A percentile compares a stretch with the other conserved stretches of the same genome.
phyloP scores from a whole-genome alignment of 306 rosid genomes.

The Acmispon strigosus region DNA sequence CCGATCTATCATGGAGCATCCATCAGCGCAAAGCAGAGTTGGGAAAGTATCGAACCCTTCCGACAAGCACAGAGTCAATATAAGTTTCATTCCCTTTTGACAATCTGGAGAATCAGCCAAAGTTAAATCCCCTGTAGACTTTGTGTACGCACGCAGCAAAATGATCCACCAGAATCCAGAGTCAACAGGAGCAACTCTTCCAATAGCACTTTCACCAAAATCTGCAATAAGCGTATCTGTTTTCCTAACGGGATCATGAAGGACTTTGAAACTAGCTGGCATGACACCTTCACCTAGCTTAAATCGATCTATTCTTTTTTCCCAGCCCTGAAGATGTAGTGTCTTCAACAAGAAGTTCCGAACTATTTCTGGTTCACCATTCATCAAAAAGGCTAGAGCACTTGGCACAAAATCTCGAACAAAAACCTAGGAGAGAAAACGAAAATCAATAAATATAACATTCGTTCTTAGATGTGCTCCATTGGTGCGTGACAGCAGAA shows the following conservation, averaged over 20 bases:
- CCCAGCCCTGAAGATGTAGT: conserved; percentile 87
- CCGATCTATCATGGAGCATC: conserved; percentile 85
- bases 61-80: conserved; percentile 73
- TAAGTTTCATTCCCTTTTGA: conserved; percentile 90
- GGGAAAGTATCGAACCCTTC: conserved; percentile 96
- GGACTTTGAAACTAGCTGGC: conserved; percentile 96
- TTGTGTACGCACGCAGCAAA: conserved; percentile 84
- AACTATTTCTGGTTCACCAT: conserved; percentile 90
- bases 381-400: conserved; percentile 88
- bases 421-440: conserved; percentile 48
- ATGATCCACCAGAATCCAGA: conserved; percentile 99
- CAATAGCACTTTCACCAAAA: conserved; percentile 94
- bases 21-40: conserved; percentile 91
- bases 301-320: conserved; percentile 79
- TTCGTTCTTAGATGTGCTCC: not conserved
- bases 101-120: conserved; percentile 70
- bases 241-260: conserved; percentile 69
- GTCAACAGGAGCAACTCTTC: conserved; percentile 96
- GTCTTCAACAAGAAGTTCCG: conserved; percentile 82
- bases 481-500: not conserved
- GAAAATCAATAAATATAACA: not conserved
- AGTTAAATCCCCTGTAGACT: conserved; percentile 77
- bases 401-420: conserved; percentile 94
- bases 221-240: conserved; percentile 78
- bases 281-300: conserved; percentile 93